Percentiles rank a stretch among this genome's conserved stretches.
Evolutionary conservation across 768 basidiomycete species (phyloP).

Genomic region (Clathrus columnatus): DNA sequence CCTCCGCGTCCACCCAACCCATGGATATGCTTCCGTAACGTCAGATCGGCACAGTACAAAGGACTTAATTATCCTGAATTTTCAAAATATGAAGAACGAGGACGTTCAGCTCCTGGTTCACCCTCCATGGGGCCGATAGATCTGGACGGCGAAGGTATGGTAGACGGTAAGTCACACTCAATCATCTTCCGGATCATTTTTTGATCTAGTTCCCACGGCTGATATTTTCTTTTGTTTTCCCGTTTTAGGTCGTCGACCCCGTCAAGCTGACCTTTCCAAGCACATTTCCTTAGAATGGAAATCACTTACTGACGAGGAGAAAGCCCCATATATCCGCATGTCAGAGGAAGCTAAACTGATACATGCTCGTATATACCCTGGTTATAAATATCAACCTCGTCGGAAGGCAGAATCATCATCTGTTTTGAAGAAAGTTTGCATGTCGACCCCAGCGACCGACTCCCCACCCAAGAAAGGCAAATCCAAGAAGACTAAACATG

Average conservation of each 20-base stretch:
- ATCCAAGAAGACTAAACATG: slow-evolving; percentile 1
- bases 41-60: slow-evolving; percentile 9
- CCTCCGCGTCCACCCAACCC: slow-evolving; percentile 10
- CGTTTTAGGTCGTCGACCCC: slow-evolving; percentile 17
- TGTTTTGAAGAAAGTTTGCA: background rate
- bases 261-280: slow-evolving; percentile 73
- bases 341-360: slow-evolving; percentile 39
- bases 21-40: slow-evolving; percentile 11
- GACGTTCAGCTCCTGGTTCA: slow-evolving; percentile 6
- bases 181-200: background rate
- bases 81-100: background rate
- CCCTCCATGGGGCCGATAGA: background rate
- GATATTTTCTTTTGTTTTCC: background rate
- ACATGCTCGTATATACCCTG: slow-evolving; percentile 45
- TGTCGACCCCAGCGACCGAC: background rate
- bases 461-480: background rate
- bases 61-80: slow-evolving; percentile 5
- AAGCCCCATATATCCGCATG: slow-evolving; percentile 34
- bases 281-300: slow-evolving; percentile 80
- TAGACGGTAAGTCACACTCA: background rate
- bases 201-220: background rate
- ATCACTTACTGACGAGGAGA: slow-evolving; percentile 53
- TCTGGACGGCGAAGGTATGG: slow-evolving; percentile 6
- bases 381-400: slow-evolving; percentile 52
- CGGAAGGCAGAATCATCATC: background rate